Base-by-base conservation (phyloP, 768 basidiomycete species). In the Russula vinacea region DNA sequence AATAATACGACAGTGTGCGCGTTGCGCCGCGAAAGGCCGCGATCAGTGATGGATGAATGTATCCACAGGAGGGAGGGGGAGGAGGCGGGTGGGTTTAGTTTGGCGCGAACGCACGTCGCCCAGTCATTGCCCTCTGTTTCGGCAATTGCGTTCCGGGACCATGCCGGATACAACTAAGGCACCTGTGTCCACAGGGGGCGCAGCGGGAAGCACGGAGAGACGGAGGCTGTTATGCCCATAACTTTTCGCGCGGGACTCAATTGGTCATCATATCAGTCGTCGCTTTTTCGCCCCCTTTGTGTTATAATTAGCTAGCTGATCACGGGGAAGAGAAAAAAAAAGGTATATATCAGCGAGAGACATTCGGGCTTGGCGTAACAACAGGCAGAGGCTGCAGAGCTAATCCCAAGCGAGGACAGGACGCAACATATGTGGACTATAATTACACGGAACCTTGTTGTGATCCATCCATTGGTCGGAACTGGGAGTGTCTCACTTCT, bases 191-290 rank as follows among this genome's bases (percentile, higher is more conserved):
- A 45, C 33, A 39, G 39, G 63, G 63, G 63, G 58, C 45, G 55
- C 16, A 55, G 56, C 52, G 58, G 58, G 63, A 65, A 65, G 49
- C 64, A 57, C 64, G 64, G 64, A 65, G 45, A 8, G 11, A 65
- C 64, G 64, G 64, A 45, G 33, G n/a, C 62, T 58, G 57, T 64
- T 64, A 57, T 62, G 29, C 29, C 29, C 51, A 64, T 58, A 45
- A 39, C 29, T 49, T 49, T 60, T 55, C 64, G 64, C 54, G 59
- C 58, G 47, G 53, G 17, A 26, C n/a, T 26, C 13, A 56, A 58
- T 59, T 53, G 35, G 62, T 58, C 57, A 45, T 58, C 47, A 40
- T 29, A 62, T 37, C 40, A 17, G 39, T 52, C 45, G 17, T 47
- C 33, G 29, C 47, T 53, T 19, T 37, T 40, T 35, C 13, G 55